Base-by-base conservation (phyloP, 192 early-diverging fungal species). In the Pecoramyces ruminantium region DNA sequence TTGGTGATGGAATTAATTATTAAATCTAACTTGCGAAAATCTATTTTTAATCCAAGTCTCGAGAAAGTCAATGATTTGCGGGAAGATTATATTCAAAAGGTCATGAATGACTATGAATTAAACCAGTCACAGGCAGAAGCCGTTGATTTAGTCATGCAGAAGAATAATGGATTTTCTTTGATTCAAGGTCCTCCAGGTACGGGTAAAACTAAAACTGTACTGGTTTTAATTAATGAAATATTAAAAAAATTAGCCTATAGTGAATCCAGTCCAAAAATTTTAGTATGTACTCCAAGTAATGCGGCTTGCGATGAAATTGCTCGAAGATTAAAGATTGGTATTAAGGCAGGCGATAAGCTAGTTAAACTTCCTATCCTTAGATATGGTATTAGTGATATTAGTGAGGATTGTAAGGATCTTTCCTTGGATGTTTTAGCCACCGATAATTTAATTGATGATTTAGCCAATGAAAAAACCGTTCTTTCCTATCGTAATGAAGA, bases 271-370 rank as follows among this genome's bases (percentile, higher is more conserved):
- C 51, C 5, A 6, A 40, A 80, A 40, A 82, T 99, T 42, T 86
- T 99, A 13, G 91, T 96, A 12, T 97, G 96, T 81, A 96, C 96
- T 27, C 97, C 97, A 11, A 94, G 92, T 81, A 99, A 99, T 82
- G 96, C 97, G 2, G 97, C 96, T 0, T 94, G 95, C 30, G 97
- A 99, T 81, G 97, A 99, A 86, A 95, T 99, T 82, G 94, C 93
- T 16, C 92, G 94, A 81, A 90, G 97, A 16, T 79, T 99, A 21
- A 93, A 91, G 84, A 80, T 85, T 1, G 97, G 96, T 34, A 94
- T 97, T 29, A 87, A 90, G 27, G 86, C 30, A 1, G 80, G 82
- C 21, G 95, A 94, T 1, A 78, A 85, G 16, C 83, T 86, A 17
- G 89, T 92, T 15, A 82, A 84, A 13, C 92, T 93, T 3, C 90